phyloP scores from a whole-genome alignment of 768 basidiomycete genomes.

The Lentinus brumalis region DNA sequence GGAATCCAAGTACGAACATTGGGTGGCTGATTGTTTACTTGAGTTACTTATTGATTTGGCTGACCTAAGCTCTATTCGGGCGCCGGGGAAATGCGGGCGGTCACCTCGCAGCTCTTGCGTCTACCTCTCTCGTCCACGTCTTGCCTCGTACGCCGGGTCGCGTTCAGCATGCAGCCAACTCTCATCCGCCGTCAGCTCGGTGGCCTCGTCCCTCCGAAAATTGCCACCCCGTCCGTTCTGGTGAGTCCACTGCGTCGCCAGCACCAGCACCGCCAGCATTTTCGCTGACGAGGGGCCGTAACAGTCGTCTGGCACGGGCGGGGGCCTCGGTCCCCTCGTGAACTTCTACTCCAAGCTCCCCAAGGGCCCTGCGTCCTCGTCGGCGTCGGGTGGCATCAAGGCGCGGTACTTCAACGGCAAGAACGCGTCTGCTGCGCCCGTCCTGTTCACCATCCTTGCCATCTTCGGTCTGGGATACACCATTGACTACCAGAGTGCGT shows the following conservation, averaged over 20 bases:
- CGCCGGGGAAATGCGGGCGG: too few relatives aligned
- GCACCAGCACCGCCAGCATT: background rate
- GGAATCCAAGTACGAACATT: too few relatives aligned
- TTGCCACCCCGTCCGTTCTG: conserved; percentile 87
- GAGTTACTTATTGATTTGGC: too few relatives aligned
- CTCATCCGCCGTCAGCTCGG: conserved; percentile 58
- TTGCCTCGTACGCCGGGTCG: conserved; percentile 18
- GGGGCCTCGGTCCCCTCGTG: conserved; percentile 81
- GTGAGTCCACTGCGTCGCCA: conserved; percentile 47
- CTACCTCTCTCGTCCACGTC: background rate
- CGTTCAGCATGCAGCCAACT: conserved; percentile 71
- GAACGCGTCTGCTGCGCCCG: conserved; percentile 77
- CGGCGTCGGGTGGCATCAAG: conserved; percentile 67
- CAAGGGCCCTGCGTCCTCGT: conserved; percentile 74
- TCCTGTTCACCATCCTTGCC: conserved; percentile 62
- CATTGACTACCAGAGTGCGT: conserved; percentile 88
- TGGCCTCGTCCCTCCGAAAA: conserved; percentile 86
- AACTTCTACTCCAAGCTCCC: conserved; percentile 97
- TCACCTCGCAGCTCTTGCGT: too few relatives aligned
- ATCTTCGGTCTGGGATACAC: conserved; percentile 83
- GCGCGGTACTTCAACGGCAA: conserved; percentile 82
- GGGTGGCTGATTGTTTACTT: too few relatives aligned
- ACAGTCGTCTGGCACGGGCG: conserved; percentile 81
- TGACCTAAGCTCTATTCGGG: too few relatives aligned
- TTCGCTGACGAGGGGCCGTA: background rate